phyloP scores from a whole-genome alignment of 2,329 filamentous ascomycete genomes.

The Mollisiaceae sp. region DNA sequence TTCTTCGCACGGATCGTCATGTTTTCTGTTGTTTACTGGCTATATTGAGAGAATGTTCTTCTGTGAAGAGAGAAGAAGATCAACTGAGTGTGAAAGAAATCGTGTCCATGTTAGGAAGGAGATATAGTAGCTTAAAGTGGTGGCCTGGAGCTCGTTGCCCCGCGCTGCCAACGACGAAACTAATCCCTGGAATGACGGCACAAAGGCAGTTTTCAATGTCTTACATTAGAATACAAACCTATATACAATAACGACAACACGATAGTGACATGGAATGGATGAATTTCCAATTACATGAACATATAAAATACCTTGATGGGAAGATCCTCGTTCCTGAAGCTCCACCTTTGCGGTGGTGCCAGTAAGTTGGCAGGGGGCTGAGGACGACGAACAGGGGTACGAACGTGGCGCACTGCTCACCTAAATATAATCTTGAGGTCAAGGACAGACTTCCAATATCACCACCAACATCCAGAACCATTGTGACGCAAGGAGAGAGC shows the following conservation, averaged over 20 bases:
- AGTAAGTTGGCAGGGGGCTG: neutral
- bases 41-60: neutral
- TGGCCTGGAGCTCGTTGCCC: slow-evolving; percentile 8
- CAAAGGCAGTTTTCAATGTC: neutral
- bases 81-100: slow-evolving; percentile 3
- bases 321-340: neutral
- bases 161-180: neutral
- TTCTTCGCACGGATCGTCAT: slow-evolving; percentile 76
- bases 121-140: slow-evolving; percentile 11
- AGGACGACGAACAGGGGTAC: slow-evolving; percentile 2
- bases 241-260: neutral
- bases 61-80: neutral
- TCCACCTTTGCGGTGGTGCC: neutral
- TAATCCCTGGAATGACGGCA: neutral
- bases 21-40: slow-evolving; percentile 9
- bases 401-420: slow-evolving; percentile 7
- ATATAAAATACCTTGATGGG: neutral
- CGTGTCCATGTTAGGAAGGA: slow-evolving; percentile 10
- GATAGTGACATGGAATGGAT: neutral
- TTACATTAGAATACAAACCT: neutral
- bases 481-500: neutral
- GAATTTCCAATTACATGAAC: neutral
- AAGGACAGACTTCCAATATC: slow-evolving; percentile 6
- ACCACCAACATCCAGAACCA: neutral
- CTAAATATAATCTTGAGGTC: neutral